These are phyloP conservation scores for Pseudohalonectria lignicola DNA, from an alignment of 2,329 filamentous ascomycete genomes.

Conservation along the genomic window DNA sequence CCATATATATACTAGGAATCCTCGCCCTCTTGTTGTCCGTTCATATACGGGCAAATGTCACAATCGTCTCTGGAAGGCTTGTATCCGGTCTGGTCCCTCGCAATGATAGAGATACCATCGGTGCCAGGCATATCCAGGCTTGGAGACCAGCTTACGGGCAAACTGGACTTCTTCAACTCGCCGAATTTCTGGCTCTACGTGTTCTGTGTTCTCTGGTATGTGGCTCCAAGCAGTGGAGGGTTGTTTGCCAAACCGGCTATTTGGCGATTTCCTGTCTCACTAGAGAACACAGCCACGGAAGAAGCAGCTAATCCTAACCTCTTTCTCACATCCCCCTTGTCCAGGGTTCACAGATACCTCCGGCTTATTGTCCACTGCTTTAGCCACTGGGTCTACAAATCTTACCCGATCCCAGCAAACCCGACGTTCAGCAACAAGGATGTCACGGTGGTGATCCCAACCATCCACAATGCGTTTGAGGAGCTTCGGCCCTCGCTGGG, in stretches of 20 bases:
- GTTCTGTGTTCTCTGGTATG: constrained; percentile 32
- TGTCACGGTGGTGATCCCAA: constrained; percentile 90
- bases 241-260: not conserved
- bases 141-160: not conserved
- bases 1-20: too few species aligned
- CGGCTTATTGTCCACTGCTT: constrained; percentile 76
- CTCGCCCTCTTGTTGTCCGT: too few species aligned
- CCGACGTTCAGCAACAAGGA: constrained; percentile 72
- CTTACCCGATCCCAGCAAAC: constrained; percentile 69
- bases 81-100: not conserved
- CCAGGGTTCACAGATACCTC: constrained; percentile 76
- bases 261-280: not conserved
- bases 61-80: too few species aligned
- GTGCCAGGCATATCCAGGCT: not conserved
- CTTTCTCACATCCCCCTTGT: not conserved
- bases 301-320: not conserved
- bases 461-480: constrained; percentile 77
- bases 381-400: constrained; percentile 80
- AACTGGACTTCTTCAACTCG: constrained; percentile 26
- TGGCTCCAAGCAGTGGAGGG: not conserved
- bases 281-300: too few species aligned
- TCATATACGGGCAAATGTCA: too few species aligned
- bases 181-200: constrained; percentile 34
- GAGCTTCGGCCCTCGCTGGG: constrained; percentile 73
- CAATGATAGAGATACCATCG: not conserved